phyloP scores from a whole-genome alignment of 1,139 yeast species.

The Lodderomyces margitis region DNA sequence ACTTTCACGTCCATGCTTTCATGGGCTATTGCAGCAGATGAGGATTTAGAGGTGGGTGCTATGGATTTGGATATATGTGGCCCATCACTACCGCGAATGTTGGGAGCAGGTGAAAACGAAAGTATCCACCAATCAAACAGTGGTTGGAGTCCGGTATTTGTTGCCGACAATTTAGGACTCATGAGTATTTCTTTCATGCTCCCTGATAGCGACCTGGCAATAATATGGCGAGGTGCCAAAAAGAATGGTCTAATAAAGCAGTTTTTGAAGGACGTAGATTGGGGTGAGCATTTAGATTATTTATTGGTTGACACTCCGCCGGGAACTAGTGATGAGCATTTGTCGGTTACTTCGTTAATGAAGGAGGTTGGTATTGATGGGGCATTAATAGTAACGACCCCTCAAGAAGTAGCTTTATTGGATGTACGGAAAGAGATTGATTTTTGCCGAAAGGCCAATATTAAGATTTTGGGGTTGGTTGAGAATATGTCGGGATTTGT shows the following conservation, averaged over 20 bases:
- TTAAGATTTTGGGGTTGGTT: constrained; percentile 81
- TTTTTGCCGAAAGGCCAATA: constrained; percentile 88
- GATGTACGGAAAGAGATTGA: constrained; percentile 97
- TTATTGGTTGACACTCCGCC: constrained; percentile 96
- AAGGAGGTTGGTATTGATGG: constrained; percentile 94
- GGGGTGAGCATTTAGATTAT: constrained; percentile 87
- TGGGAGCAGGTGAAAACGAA: constrained; percentile 82
- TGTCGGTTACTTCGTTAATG: constrained; percentile 83
- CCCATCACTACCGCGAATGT: constrained; percentile 92
- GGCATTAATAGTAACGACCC: constrained; percentile 92
- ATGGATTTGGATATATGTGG: constrained; percentile 98
- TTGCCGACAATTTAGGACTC: constrained; percentile 89
- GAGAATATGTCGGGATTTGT: constrained; percentile 99
- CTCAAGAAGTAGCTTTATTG: constrained; percentile 92
- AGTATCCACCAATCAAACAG: constrained; percentile 82
- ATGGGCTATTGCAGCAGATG: constrained; percentile 94
- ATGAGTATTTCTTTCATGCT: constrained; percentile 96
- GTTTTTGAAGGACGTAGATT: constrained; percentile 89
- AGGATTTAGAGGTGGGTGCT: constrained; percentile 84
- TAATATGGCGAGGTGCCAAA: constrained; percentile 96
- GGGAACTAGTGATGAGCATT: constrained; percentile 96
- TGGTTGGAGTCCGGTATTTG: constrained; percentile 97
- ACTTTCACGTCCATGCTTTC: constrained; percentile 93
- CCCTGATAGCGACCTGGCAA: constrained; percentile 90
- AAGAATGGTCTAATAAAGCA: constrained; percentile 92